Evolutionary conservation across 805 yeast genomes (phyloP), one percentile per base, ranked within the genome.

Genomic region (Lipomyces lipofer): DNA sequence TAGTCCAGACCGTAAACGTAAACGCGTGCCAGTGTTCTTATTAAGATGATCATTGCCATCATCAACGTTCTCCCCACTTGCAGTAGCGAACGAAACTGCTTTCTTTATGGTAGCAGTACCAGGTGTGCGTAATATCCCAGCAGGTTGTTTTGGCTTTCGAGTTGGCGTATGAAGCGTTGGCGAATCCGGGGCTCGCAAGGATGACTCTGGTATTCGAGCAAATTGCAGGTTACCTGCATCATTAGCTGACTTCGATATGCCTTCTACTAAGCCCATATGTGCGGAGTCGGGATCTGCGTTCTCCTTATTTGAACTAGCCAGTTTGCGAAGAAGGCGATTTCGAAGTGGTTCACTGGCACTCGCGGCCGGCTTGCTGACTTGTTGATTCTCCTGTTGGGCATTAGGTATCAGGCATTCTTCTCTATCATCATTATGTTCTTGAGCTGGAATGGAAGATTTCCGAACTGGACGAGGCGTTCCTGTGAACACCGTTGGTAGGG

Each of bases 401-500:
- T 17, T 36, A 19, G n/a, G 17, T 22, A n/a, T 9, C 15, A 15
- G 15, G 13, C 12, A 13, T 10, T 47, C 44, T 6, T 47, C 24
- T 35, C 9, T n/a, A n/a, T 51, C 51, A 4, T 45, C 49, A 13
- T 19, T 15, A 8, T 9, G 13, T 12, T n/a, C 29, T 15, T 52
- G 13, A 5, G 43, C 15, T 13, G 47, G 39, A n/a, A 22, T 52
- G 28, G 22, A 15, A 6, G 22, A n/a, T 38, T 36, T 15, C 25
- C 45, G 28, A 13, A 7, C 19, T 7, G 56, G 59, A 35, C 29
- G 33, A 5, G 65, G 65, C 4, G 65, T 59, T 1, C 65, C 64
- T 9, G 54, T 53, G 10, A 59, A n/a, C 8, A 62, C 49, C 13
- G 58, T 38, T 4, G 64, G 66, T 10, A 63, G 40, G 12, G 64